Evolutionary conservation across 345 rosid species (phyloP).

Genomic region (Brassica rapa): DNA sequence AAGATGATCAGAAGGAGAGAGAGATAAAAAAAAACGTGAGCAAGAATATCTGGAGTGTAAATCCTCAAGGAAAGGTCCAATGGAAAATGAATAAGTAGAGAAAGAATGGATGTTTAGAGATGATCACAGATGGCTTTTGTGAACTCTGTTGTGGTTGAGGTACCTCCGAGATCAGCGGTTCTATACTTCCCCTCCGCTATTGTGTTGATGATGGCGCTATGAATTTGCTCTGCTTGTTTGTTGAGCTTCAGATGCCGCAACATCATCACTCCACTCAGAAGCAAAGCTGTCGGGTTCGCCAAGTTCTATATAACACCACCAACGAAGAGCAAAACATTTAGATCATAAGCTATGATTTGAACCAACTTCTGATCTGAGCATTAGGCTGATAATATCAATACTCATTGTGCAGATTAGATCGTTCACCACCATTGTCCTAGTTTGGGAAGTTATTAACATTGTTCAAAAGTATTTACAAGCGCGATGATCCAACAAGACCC

Average conservation of each 20-base stretch:
- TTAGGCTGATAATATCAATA: background rate
- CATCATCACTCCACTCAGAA: constrained; percentile 79
- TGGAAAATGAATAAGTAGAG: background rate
- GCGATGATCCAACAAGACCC: background rate
- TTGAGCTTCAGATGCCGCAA: constrained; percentile 76
- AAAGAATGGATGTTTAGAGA: constrained; percentile 46
- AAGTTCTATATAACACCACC: constrained; percentile 50
- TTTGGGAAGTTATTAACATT: constrained; percentile 5
- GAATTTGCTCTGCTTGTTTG: constrained; percentile 80
- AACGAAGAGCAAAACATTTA: background rate
- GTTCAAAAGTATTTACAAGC: background rate
- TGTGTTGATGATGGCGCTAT: constrained; percentile 72
- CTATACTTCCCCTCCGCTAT: constrained; percentile 85
- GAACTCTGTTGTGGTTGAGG: constrained; percentile 74
- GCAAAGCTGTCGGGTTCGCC: constrained; percentile 96
- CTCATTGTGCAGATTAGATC: background rate
- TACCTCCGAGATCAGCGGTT: constrained; percentile 95
- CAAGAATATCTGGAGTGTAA: background rate
- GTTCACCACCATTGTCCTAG: background rate
- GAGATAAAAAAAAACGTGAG: background rate
- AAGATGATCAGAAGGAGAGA: background rate
- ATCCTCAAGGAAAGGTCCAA: constrained; percentile 3
- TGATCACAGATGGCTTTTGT: constrained; percentile 81
- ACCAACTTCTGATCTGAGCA: background rate
- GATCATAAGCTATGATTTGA: background rate